Base-by-base conservation (phyloP, 2,329 filamentous ascomycete genomes). In the Colletotrichum australisinense region DNA sequence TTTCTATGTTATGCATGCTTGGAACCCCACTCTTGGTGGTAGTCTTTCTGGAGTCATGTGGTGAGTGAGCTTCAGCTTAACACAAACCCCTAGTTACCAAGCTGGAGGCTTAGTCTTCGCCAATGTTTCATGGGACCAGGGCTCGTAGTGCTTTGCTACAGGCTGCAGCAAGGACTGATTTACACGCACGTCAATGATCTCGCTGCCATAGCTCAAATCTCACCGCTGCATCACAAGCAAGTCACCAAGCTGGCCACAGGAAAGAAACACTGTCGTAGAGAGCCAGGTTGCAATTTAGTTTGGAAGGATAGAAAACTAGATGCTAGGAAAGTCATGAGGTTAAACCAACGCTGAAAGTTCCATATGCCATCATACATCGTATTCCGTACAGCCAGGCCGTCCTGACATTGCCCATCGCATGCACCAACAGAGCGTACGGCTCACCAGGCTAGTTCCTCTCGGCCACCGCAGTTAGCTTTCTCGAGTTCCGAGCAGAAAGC, bases 401-500 rank as follows among this genome's bases (percentile, higher is more conserved):
- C 16, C 38, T 11, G 6, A 52, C 1, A 46, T 30, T 11, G 4
- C 3, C 11, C 2, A 30, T 5, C 14, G 8, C 12, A 46, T 7
- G 16, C 4, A 12, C 24, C 11, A n/a, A 3, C 11, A 49, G 19
- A 49, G 19, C 42, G 8, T 19, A 3, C 3, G n/a, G 8, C 14
- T 71, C 38, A 77, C 76, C 76, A 77, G 5, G 76, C 75, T 19
- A 77, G 58, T 57, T 77, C 76, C 26, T 63, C 74, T 4, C 65
- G 64, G 12, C 28, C 32, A 46, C 60, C 72, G 1, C 74, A 65
- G 6, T 49, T 64, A 14, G 68, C 69, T 22, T 66, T 73, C 32
- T 80, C 78, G 2, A 80, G 65, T 30, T 73, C 71, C 0, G 75
- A 75, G 60, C 79, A 81, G 35, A 81, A 81, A 12, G 75, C 69